Base-by-base conservation (phyloP, 805 yeast genomes). In the Cyberlindnera saturnus region DNA sequence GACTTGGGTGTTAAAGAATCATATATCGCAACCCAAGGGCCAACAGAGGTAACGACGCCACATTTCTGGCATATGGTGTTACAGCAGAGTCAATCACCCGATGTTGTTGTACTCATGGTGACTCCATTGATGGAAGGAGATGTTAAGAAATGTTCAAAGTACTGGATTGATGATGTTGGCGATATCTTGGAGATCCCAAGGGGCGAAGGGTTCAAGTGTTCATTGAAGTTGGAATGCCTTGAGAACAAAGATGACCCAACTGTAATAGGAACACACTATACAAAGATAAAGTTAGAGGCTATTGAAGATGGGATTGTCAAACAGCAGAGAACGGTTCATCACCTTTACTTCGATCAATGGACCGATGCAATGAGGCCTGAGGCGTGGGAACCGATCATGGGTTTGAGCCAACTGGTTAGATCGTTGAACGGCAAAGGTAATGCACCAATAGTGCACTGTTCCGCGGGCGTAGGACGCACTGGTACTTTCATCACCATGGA, bases 401-500 rank as follows among this genome's bases (percentile, higher is more conserved):
- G 55, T 10, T 43, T 69, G 28, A 57, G 63, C 31, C 47, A 48
- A 4, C 58, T 63, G 16, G 59, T 62, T 0, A 61, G 62, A 33
- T 45, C 49, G 1, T 45, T 66, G 20, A 62, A 62, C 9, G 38
- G 46, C 0, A n/a, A 33, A 10, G 36, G 33, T 0, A 40, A 28
- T 3, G 89, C 91, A 14, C 65, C 81, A 5, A 59, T 87, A 39
- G 83, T 82, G 10, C 98, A 93, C 61, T 91, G 99, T 57, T 87
- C 96, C 4, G 98, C 99, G 0, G 99, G 99, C 0, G 90, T 95
- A 53, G 99, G 99, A 7, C 71, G 99, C 45, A 86, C 98, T 0
- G 98, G 99, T 1, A 88, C 96, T 0, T 85, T 80, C 53, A 77
- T 87, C 39, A 76, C 88, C 0, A 63, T 84, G 33, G 93, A 86